phyloP scores from a whole-genome alignment of 495 filamentous ascomycete species.

The Xylaria grammica region DNA sequence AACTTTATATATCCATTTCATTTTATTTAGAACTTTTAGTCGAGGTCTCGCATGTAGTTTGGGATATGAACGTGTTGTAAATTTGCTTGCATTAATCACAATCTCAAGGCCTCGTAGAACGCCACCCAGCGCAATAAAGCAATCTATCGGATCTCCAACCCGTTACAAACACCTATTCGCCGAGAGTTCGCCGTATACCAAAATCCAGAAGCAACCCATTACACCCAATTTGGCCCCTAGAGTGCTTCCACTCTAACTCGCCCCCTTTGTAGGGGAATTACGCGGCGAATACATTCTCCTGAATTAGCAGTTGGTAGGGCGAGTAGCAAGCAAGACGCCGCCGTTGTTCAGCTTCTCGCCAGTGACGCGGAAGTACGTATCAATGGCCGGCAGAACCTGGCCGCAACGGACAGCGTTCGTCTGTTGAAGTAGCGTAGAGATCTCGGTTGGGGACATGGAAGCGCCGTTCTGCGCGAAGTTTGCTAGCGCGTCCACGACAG shows the following conservation, averaged over 20 bases:
- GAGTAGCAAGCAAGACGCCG: constrained; percentile 3
- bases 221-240: too few relatives aligned
- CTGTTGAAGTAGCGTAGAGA: neutral
- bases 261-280: too few relatives aligned
- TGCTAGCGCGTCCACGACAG: constrained; percentile 28
- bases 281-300: too few relatives aligned
- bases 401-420: constrained; percentile 30
- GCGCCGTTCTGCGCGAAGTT: constrained; percentile 21
- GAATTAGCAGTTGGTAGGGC: constrained; percentile 15
- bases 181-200: neutral
- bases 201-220: neutral
- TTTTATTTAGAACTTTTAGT: too few relatives aligned
- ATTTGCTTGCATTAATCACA: too few relatives aligned
- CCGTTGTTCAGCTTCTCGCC: constrained; percentile 15
- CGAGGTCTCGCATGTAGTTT: too few relatives aligned
- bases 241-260: too few relatives aligned
- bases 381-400: constrained; percentile 31
- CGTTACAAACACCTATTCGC: neutral
- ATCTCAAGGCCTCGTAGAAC: too few relatives aligned
- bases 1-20: too few relatives aligned
- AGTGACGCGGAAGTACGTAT: constrained; percentile 29
- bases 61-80: too few relatives aligned
- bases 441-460: constrained; percentile 16
- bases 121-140: neutral
- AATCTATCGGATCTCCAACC: neutral